Evolutionary conservation across 495 filamentous ascomycete species (phyloP).

Genomic region (Talaromyces proteolyticus): DNA sequence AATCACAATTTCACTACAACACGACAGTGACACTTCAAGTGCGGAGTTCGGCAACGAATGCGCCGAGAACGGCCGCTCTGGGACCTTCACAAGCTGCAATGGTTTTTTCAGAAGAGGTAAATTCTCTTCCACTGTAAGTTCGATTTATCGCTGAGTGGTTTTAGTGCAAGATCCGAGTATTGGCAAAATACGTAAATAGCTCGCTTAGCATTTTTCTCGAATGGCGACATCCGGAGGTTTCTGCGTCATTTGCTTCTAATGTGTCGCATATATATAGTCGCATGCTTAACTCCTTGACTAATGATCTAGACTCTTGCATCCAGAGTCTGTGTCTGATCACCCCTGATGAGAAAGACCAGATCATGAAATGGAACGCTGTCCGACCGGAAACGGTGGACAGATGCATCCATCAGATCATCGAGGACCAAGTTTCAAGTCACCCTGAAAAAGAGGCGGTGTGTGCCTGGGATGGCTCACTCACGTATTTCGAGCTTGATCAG

Average conservation of each 20-base stretch:
- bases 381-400: conserved; percentile 27
- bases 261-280: conserved; percentile 27
- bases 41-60: conserved; percentile 16
- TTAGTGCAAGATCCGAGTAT: conserved; percentile 40
- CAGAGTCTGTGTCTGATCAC: conserved; percentile 30
- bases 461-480: conserved; percentile 56
- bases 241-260: conserved; percentile 37
- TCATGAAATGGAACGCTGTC: conserved; percentile 33
- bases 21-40: conserved; percentile 35
- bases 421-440: conserved; percentile 27
- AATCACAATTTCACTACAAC: conserved; percentile 23
- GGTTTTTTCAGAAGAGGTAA: conserved; percentile 29
- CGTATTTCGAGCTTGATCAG: conserved; percentile 46
- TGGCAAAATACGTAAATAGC: conserved; percentile 34
- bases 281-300: background rate
- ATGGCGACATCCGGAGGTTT: conserved; percentile 39
- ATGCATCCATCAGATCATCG: conserved; percentile 48
- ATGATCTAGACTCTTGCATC: conserved; percentile 1
- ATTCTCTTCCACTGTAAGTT: conserved; percentile 4
- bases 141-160: conserved; percentile 1
- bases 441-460: conserved; percentile 42
- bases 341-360: conserved; percentile 32
- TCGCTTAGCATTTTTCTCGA: conserved; percentile 41
- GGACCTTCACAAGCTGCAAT: conserved; percentile 20
- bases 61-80: conserved; percentile 4